Percentiles rank a stretch among this genome's conserved stretches.
Conservation (phyloP, 495 filamentous ascomycete genomes). For the Chaetomium tenue region DNA sequence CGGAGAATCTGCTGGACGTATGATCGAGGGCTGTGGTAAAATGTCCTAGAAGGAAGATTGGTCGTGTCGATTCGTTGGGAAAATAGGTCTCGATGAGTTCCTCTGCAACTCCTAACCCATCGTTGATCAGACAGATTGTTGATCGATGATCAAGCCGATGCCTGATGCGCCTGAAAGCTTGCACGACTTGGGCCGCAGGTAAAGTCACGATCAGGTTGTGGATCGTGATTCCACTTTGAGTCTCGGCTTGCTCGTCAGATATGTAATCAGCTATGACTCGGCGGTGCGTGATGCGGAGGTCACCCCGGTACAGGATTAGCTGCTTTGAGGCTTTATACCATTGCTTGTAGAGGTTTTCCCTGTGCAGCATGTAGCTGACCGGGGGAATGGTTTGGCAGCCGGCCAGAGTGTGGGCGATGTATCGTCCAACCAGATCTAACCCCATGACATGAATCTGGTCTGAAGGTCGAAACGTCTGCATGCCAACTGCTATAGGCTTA, state of each 20-base stretch:
- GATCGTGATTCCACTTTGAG: constrained; percentile 53
- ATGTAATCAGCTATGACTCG: constrained; percentile 27
- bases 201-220: constrained; percentile 73
- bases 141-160: constrained; percentile 68
- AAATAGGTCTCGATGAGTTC: constrained; percentile 67
- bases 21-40: constrained; percentile 58
- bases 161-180: constrained; percentile 56
- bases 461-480: constrained; percentile 20
- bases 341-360: constrained; percentile 7
- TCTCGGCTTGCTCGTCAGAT: constrained; percentile 18
- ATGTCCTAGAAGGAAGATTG: constrained; percentile 73
- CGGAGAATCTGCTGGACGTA: constrained; percentile 52
- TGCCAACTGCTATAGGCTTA: background rate
- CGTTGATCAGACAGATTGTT: constrained; percentile 77
- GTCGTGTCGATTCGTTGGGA: constrained; percentile 58
- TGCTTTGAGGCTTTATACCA: constrained; percentile 32
- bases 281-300: constrained; percentile 14
- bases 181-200: constrained; percentile 55
- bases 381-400: constrained; percentile 33
- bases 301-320: constrained; percentile 28
- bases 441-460: constrained; percentile 56
- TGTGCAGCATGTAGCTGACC: constrained; percentile 34
- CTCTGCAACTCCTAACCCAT: constrained; percentile 81
- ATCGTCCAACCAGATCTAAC: constrained; percentile 46
- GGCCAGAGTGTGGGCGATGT: constrained; percentile 51